A percentile compares a stretch with the other conserved stretches of the same genome.
Conservation (phyloP, 176 grass and related monocot species). For the Oryza australiensis region DNA sequence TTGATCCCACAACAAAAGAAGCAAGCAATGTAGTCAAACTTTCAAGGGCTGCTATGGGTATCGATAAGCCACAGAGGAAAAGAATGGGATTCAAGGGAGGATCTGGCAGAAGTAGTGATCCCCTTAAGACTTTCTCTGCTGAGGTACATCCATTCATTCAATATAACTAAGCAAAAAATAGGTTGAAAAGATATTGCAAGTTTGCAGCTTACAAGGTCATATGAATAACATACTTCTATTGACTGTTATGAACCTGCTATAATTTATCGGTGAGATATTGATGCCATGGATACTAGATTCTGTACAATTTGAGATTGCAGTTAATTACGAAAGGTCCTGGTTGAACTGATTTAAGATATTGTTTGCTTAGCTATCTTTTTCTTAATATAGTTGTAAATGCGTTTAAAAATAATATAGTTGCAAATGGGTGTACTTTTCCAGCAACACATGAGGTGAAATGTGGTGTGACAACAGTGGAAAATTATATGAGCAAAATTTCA, state of each 20-base stretch:
- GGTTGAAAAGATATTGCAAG: neutral
- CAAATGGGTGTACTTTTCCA: no score
- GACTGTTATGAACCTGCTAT: neutral
- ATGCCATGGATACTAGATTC: neutral
- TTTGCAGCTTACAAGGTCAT: neutral
- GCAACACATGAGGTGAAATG: no score
- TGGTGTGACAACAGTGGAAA: no score
- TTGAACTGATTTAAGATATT: no score
- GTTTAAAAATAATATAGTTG: no score
- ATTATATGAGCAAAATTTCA: no score
- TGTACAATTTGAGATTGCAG: neutral
- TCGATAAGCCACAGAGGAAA: conserved; percentile 56
- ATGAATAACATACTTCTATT: neutral
- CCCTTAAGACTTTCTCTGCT: conserved; percentile 85
- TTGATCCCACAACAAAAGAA: conserved; percentile 87
- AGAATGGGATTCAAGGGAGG: conserved; percentile 63
- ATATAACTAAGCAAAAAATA: conserved; percentile 15
- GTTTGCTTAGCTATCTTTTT: no score
- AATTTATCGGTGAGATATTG: neutral
- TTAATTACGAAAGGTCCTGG: no score
- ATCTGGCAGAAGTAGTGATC: conserved; percentile 80
- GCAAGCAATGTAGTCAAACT: conserved; percentile 81
- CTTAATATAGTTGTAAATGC: no score
- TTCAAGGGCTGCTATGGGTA: conserved; percentile 75
- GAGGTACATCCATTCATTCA: conserved; percentile 54